Conservation (phyloP, 371 early-diverging fungal genomes). For the Rhizopus microsporus region DNA sequence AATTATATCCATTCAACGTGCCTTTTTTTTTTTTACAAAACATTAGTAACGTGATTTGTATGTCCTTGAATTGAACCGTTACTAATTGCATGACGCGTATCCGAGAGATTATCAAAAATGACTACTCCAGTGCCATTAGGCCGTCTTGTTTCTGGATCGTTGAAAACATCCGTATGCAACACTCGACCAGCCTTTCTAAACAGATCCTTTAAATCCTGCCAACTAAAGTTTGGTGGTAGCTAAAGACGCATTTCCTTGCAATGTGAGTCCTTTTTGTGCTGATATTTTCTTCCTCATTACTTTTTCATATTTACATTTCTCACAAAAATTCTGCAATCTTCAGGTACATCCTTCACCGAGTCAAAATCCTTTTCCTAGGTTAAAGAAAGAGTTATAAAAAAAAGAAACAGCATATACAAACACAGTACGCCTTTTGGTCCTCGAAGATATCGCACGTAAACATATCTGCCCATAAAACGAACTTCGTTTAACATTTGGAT, state of each 20-base stretch:
- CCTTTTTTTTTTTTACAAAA: conserved; percentile 45
- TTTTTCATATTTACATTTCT: conserved; percentile 57
- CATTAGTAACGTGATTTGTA: background rate
- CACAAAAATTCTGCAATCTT: conserved; percentile 66
- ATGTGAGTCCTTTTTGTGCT: background rate
- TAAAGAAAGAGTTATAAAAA: background rate
- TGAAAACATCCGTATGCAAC: conserved; percentile 71
- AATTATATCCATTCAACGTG: conserved; percentile 75
- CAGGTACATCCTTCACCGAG: conserved; percentile 47
- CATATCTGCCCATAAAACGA: conserved; percentile 74
- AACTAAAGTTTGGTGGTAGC: conserved; percentile 74
- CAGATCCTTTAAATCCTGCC: conserved; percentile 86
- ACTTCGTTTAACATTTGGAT: conserved; percentile 75
- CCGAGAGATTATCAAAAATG: conserved; percentile 65
- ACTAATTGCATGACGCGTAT: conserved; percentile 74
- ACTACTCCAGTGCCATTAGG: conserved; percentile 79
- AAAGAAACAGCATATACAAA: background rate
- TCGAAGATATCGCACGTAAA: conserved; percentile 61
- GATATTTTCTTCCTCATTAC: background rate
- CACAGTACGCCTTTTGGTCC: conserved; percentile 40
- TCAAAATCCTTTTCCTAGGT: conserved; percentile 61
- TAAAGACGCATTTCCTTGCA: conserved; percentile 19
- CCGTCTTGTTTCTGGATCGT: conserved; percentile 58
- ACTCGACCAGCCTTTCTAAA: conserved; percentile 79
- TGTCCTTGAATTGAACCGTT: conserved; percentile 9